These are phyloP conservation scores for Triticum dicoccoides DNA, from an alignment of 176 grass and related monocot genomes.

Conservation along the genomic window DNA sequence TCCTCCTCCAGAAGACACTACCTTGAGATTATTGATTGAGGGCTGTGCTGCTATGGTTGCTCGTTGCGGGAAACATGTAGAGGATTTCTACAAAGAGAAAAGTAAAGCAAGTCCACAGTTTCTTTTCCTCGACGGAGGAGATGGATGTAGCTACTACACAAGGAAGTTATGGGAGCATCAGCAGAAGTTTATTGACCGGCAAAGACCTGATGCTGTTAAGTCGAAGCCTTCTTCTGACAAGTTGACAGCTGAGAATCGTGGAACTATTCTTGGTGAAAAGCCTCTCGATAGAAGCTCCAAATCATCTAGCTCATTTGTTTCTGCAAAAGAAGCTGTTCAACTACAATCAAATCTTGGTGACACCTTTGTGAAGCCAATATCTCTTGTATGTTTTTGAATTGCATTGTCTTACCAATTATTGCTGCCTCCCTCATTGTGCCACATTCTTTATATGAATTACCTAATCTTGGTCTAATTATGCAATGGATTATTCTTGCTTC, in stretches of 20 bases:
- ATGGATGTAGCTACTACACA: slow-evolving; percentile 74
- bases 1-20: slow-evolving; percentile 75
- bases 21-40: slow-evolving; percentile 75
- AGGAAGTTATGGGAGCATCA: slow-evolving; percentile 91
- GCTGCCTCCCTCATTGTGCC: not conserved
- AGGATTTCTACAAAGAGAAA: slow-evolving; percentile 94
- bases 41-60: slow-evolving; percentile 84
- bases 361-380: slow-evolving; percentile 72
- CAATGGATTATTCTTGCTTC: slow-evolving; percentile 31
- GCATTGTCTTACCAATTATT: not conserved
- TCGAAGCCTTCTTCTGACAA: slow-evolving; percentile 54
- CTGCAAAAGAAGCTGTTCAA: slow-evolving; percentile 64
- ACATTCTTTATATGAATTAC: not conserved
- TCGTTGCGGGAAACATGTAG: slow-evolving; percentile 86
- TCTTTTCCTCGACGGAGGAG: slow-evolving; percentile 73
- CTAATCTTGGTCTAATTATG: slow-evolving; percentile 25
- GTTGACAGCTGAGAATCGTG: slow-evolving; percentile 82
- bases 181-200: slow-evolving; percentile 56
- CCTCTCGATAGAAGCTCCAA: slow-evolving; percentile 74
- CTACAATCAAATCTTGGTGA: slow-evolving; percentile 70
- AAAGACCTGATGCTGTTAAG: slow-evolving; percentile 35
- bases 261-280: slow-evolving; percentile 92
- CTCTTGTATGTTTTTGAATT: slow-evolving; percentile 60
- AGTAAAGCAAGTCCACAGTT: slow-evolving; percentile 76
- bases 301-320: slow-evolving; percentile 34